Base-by-base conservation (phyloP, 208 protist genomes). In the Crithidia acanthocephali region DNA sequence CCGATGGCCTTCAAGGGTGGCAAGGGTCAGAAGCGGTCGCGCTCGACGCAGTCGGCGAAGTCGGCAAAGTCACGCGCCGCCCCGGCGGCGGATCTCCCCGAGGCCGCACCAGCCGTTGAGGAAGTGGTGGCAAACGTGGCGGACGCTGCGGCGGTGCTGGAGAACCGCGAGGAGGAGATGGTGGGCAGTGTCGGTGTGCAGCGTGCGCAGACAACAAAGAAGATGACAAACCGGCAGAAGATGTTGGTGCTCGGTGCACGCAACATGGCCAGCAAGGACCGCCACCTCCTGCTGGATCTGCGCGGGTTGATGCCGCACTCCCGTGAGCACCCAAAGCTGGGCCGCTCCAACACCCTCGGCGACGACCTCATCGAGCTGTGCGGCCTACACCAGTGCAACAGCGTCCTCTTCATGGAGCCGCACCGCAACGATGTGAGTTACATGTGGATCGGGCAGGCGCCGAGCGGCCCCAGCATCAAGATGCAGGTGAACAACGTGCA, bases 401-500 rank as follows among this genome's bases (percentile, higher is more conserved):
- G 84, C 66, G 89, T 89, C 28, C 67, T 99, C 18, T 98, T 97
- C 55, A 87, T 99, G 47, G 96, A 99, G 83, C 80, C 83, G 40
- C 90, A 94, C 70, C 88, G 86, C n/a, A 79, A 85, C 25, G 87
- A 91, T 44, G 94, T 98, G 53, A 90, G 90, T 47, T 99, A 98
- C 76, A 60, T 99, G 62, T 99, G 98, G 97, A 61, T 99, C 47
- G 83, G 84, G 13, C 94, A 98, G 72, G 90, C 87, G 15, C 97
- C 97, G 2, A 63, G 88, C 22, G 98, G 98, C 0, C 98, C 98
- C 20, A 98, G 92, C 58, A 79, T 98, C 37, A 98, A 98, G 84
- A 93, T 99, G 72, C 85, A 97, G 55, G 76, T 99, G 10, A 86
- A 80, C 37, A 99, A 99, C 86, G 84, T 99, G 13, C 95, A 99